Base-by-base conservation (phyloP, 768 basidiomycete species). In the Tephrocybe sp. region DNA sequence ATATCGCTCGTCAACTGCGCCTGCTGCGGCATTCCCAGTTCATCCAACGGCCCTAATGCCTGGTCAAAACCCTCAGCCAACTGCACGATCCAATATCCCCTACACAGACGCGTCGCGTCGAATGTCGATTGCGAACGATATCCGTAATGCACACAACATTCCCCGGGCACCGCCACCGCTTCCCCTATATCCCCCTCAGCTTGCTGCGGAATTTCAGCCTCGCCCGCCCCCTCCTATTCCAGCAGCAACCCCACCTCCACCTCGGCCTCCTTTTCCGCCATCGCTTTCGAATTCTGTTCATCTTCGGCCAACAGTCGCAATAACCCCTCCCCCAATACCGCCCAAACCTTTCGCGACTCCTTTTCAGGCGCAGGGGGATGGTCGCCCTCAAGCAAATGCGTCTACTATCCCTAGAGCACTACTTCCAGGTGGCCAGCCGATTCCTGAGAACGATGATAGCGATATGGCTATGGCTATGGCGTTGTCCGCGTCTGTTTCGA, bases 391-490 rank as follows among this genome's bases (percentile, higher is more conserved):
- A 26, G 6, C 32, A 24, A 15, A 10, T 3, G 17, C 37, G 5
- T 50, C 24, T 33, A 25, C 21, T 39, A 14, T 41, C 7, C 51
- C 53, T 14, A 26, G 26, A 23, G 12, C 28, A 9, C 38, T 44
- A 8, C 11, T 50, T 14, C 24, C 58, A 33, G 51, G 43, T 20
- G 25, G 45, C 2, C 40, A 42, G 32, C 57, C 59, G n/a, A 55
- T 58, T 26, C 62, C 69, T 12, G 32, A 53, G 9, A 41, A 38
- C 18, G 66, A 68, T 26, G 71, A 75, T 32, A 73, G 76, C 24
- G 78, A 76, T 23, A 64, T 80, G n/a, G 74, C 75, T 14, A 57
- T 75, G 20, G 78, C 73, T 10, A 58, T 77, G 14, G 79, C 75
- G 14, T 57, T 83, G 43, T 78, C 82, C 1, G 70, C 78, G 49